Evolutionary conservation across 1,139 yeast genomes (phyloP).

Genomic region (Chernovozyma sophiae-reginae): DNA sequence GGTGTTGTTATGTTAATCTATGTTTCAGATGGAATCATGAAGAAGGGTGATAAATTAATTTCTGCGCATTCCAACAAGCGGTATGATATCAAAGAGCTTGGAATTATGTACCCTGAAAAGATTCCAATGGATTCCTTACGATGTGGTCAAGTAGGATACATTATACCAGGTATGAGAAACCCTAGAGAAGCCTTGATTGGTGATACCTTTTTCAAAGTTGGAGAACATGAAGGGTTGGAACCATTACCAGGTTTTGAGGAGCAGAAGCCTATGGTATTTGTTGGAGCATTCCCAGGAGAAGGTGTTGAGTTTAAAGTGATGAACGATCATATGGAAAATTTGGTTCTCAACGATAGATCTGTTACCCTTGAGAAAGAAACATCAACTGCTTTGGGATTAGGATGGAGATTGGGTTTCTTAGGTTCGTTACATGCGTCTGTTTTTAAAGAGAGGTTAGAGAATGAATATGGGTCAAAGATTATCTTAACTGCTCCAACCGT

Average conservation of each 20-base stretch:
- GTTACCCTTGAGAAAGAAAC: conserved; percentile 88
- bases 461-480: conserved; percentile 89
- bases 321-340: conserved; percentile 85
- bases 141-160: conserved; percentile 94
- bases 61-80: conserved; percentile 74
- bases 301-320: conserved; percentile 84
- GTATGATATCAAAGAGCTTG: conserved; percentile 89
- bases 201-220: conserved; percentile 78
- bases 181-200: conserved; percentile 87
- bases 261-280: conserved; percentile 97
- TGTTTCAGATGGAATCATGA: conserved; percentile 76
- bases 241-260: conserved; percentile 95
- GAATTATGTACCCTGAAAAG: conserved; percentile 91
- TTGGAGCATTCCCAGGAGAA: conserved; percentile 97
- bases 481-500: conserved; percentile 96
- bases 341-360: conserved; percentile 87
- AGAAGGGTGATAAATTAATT: conserved; percentile 68
- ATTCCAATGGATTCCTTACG: conserved; percentile 55
- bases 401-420: conserved; percentile 93
- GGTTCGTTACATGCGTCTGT: conserved; percentile 96
- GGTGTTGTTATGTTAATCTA: conserved; percentile 90
- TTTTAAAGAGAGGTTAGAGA: conserved; percentile 84
- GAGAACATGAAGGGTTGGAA: conserved; percentile 56
- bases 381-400: conserved; percentile 92
- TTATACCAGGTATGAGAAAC: conserved; percentile 89